These are phyloP conservation scores for Porphyrellus sp. DNA, from an alignment of 1,284 basidiomycete genomes.

Conservation along the genomic window DNA sequence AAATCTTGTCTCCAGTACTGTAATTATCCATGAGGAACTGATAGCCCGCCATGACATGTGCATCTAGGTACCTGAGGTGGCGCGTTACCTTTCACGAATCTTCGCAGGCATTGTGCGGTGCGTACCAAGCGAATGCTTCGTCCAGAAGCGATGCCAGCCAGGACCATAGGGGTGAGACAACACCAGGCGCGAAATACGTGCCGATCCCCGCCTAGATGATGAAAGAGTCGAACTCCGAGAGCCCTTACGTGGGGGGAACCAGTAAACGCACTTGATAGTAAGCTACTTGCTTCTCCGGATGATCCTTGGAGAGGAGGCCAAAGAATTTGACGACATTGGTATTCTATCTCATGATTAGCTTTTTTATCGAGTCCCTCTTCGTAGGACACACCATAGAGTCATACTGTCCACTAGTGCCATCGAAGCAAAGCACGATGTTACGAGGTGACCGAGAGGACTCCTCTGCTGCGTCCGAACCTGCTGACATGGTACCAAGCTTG, in stretches of 20 bases:
- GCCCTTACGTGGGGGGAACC: background rate
- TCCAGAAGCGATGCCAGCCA: conserved; percentile 54
- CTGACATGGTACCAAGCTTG: conserved; percentile 15
- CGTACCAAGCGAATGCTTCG: conserved; percentile 58
- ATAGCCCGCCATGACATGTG: conserved; percentile 63
- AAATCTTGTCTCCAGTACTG: conserved; percentile 55
- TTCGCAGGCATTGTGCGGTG: no score
- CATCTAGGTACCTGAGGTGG: conserved; percentile 51
- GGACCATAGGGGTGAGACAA: conserved; percentile 48
- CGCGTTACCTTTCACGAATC: background rate
- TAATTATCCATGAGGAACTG: conserved; percentile 69
- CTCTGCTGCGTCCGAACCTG: background rate
- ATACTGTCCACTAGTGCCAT: conserved; percentile 57
- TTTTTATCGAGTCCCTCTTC: background rate
- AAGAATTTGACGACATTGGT: conserved; percentile 72
- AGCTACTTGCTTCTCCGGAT: conserved; percentile 51
- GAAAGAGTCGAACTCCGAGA: background rate
- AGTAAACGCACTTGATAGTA: conserved; percentile 59
- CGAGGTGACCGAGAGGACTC: conserved; percentile 29
- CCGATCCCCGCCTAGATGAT: conserved; percentile 55
- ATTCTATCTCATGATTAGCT: conserved; percentile 42
- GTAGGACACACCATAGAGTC: conserved; percentile 32
- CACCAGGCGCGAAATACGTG: conserved; percentile 56
- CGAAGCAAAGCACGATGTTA: conserved; percentile 59
- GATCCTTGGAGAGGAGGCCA: conserved; percentile 57